These are phyloP conservation scores for Blakeslea trispora DNA, from an alignment of 371 early-diverging fungal genomes.

Conservation along the genomic window DNA sequence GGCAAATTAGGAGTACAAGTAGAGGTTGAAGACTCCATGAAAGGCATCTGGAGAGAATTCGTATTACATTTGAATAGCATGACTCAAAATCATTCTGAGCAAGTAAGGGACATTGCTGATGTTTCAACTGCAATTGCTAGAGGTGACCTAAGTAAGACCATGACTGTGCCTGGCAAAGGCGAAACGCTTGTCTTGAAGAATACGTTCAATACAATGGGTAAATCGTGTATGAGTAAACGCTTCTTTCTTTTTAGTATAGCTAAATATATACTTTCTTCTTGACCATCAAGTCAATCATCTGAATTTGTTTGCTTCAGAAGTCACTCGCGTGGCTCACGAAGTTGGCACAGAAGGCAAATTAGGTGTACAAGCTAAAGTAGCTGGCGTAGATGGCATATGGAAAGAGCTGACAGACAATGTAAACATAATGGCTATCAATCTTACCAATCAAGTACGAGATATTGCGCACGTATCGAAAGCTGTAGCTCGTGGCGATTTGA, in stretches of 20 bases:
- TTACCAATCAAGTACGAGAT: slow-evolving; percentile 62
- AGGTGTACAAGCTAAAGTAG: slow-evolving; percentile 50
- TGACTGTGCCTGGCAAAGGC: slow-evolving; percentile 59
- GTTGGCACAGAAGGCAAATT: slow-evolving; percentile 57
- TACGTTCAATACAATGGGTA: slow-evolving; percentile 77
- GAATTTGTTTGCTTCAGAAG: slow-evolving; percentile 55
- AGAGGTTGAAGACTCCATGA: slow-evolving; percentile 38
- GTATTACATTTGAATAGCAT: slow-evolving; percentile 67
- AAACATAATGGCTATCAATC: slow-evolving; percentile 56
- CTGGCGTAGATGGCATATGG: slow-evolving; percentile 64
- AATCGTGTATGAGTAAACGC: not conserved
- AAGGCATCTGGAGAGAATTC: slow-evolving; percentile 75
- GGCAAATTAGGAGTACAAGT: slow-evolving; percentile 68
- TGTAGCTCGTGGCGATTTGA: slow-evolving; percentile 57
- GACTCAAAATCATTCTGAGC: slow-evolving; percentile 67
- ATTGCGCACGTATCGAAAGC: slow-evolving; percentile 61
- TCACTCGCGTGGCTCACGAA: slow-evolving; percentile 55
- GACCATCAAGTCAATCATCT: slow-evolving; percentile 41
- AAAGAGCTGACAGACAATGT: slow-evolving; percentile 68
- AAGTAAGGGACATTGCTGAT: slow-evolving; percentile 68
- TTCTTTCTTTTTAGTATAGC: too few species aligned
- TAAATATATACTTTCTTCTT: too few species aligned
- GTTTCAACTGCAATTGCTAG: slow-evolving; percentile 68
- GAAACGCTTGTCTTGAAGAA: slow-evolving; percentile 66
- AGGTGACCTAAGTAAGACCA: slow-evolving; percentile 68